Evolutionary conservation across 345 rosid species (phyloP).

Genomic region (Citrus reticulata): DNA sequence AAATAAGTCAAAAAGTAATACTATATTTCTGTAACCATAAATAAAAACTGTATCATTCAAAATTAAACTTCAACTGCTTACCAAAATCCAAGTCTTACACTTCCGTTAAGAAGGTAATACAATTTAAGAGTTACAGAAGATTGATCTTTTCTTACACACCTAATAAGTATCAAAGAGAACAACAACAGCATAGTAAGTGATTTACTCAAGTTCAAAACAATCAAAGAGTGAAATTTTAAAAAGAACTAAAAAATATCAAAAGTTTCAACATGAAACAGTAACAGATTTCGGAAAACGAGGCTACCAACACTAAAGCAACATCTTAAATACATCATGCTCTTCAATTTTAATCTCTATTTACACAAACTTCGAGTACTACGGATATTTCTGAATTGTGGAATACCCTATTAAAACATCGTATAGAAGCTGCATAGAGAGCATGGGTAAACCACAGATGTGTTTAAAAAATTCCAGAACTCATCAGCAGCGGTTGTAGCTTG

Average conservation of each 20-base stretch:
- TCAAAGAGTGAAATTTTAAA: neutral
- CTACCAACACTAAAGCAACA: neutral
- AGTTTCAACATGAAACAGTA: neutral
- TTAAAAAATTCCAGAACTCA: neutral
- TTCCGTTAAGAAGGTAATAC: slow-evolving; percentile 89
- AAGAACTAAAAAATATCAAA: neutral
- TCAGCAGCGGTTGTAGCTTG: neutral
- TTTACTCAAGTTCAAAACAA: neutral
- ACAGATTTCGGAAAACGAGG: neutral
- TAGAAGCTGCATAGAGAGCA: neutral
- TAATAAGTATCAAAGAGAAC: slow-evolving; percentile 20
- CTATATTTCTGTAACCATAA: neutral
- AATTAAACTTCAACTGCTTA: slow-evolving; percentile 31
- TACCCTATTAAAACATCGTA: neutral
- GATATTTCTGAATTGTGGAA: neutral
- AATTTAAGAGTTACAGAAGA: slow-evolving; percentile 75
- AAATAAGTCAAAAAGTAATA: slow-evolving; percentile 12
- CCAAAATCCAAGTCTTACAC: slow-evolving; percentile 98
- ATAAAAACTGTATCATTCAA: neutral
- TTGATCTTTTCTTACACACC: slow-evolving; percentile 90
- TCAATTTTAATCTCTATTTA: neutral
- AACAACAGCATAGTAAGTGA: neutral
- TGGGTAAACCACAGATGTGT: neutral
- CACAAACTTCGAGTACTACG: neutral
- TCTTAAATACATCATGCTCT: neutral